phyloP scores from a whole-genome alignment of 192 early-diverging fungal genomes.

The Coemansia nantahalensis region DNA sequence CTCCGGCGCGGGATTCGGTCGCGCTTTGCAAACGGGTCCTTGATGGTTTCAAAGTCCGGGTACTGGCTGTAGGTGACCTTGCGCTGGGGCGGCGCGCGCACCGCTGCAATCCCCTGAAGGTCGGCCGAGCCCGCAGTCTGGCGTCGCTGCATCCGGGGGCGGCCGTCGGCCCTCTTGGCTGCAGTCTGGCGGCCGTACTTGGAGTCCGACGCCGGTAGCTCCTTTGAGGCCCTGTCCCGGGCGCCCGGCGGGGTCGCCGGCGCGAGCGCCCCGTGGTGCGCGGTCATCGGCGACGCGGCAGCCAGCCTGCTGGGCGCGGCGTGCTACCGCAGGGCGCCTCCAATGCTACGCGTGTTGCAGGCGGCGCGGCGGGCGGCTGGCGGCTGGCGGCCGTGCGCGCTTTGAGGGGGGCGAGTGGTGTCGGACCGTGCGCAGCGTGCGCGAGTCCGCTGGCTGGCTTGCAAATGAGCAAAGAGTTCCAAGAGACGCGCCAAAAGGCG shows the following conservation, averaged over 20 bases:
- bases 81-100: slow-evolving; percentile 31
- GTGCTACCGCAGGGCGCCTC: slow-evolving; percentile 6
- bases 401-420: too few species aligned
- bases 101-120: slow-evolving; percentile 14
- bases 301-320: not conserved
- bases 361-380: not conserved
- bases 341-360: slow-evolving; percentile 21
- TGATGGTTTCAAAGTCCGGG: slow-evolving; percentile 48
- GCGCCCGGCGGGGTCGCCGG: slow-evolving; percentile 9
- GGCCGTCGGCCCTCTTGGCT: slow-evolving; percentile 12
- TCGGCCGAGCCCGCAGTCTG: slow-evolving; percentile 32
- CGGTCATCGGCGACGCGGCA: slow-evolving; percentile 10
- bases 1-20: slow-evolving; percentile 51
- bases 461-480: too few species aligned
- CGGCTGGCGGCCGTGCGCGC: too few species aligned
- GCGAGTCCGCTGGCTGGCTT: too few species aligned
- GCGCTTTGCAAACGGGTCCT: slow-evolving; percentile 53
- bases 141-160: slow-evolving; percentile 28
- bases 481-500: too few species aligned
- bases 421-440: too few species aligned
- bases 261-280: slow-evolving; percentile 1
- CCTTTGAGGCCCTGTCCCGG: not conserved
- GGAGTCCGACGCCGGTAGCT: slow-evolving; percentile 20
- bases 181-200: slow-evolving; percentile 15
- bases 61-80: slow-evolving; percentile 49